These are phyloP conservation scores for Alternaria brassicae DNA, from an alignment of 2,329 filamentous ascomycete species.

Conservation along the genomic window DNA sequence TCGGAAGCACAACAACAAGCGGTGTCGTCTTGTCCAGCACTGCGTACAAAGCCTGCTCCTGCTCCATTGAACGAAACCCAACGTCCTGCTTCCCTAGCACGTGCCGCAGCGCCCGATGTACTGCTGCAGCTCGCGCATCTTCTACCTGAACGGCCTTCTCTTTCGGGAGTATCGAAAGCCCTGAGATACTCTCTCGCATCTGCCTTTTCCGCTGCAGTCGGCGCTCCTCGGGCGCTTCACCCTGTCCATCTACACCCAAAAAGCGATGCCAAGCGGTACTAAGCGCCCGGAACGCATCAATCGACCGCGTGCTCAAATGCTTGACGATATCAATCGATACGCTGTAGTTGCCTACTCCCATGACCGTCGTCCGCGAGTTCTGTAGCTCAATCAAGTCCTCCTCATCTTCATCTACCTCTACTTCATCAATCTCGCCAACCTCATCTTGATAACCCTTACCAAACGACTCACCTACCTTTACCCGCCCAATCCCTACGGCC, in stretches of 20 bases:
- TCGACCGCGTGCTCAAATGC: constrained; percentile 28
- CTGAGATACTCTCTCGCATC: too few species aligned
- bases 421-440: constrained; percentile 23
- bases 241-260: background rate
- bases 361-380: constrained; percentile 18
- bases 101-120: background rate
- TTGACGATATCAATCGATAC: constrained; percentile 28
- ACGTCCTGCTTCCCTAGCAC: constrained; percentile 9
- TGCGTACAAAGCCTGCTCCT: constrained; percentile 10
- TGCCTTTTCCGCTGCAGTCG: too few species aligned
- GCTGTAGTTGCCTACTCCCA: constrained; percentile 5
- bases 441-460: constrained; percentile 26
- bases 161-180: background rate
- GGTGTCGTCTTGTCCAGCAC: constrained; percentile 20
- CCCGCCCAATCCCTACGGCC: constrained; percentile 22
- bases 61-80: constrained; percentile 14
- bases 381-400: constrained; percentile 14
- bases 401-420: constrained; percentile 23
- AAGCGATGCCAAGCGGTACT: background rate
- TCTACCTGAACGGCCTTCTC: background rate
- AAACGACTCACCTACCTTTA: constrained; percentile 22
- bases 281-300: constrained; percentile 26
- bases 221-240: background rate
- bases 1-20: constrained; percentile 29
- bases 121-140: background rate